Evolutionary conservation across 192 early-diverging fungal species (phyloP).

Genomic region (Cladochytrium replicatum): DNA sequence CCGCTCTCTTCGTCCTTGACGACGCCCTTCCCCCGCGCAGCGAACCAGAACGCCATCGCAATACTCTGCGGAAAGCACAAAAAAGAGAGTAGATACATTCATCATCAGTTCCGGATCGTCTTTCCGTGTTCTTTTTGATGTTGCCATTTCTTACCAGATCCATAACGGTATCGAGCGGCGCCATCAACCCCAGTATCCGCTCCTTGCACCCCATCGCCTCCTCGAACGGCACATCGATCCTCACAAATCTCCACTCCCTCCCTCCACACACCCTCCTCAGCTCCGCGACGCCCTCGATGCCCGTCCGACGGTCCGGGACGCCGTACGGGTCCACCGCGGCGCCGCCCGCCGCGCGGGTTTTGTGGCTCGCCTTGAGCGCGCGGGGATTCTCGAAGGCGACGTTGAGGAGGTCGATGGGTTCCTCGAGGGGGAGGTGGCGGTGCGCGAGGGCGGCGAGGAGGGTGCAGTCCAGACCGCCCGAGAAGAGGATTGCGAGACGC

Average conservation of each 20-base stretch:
- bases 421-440: constrained; percentile 51
- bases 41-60: constrained; percentile 95
- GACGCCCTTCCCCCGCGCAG: constrained; percentile 53
- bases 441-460: constrained; percentile 74
- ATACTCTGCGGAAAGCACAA: constrained; percentile 59
- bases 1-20: background rate
- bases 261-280: constrained; percentile 49
- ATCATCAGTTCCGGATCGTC: background rate
- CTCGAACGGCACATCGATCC: constrained; percentile 73
- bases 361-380: constrained; percentile 28
- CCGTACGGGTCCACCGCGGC: constrained; percentile 31
- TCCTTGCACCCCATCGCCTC: constrained; percentile 44
- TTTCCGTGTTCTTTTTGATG: background rate
- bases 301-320: constrained; percentile 81
- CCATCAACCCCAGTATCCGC: constrained; percentile 63
- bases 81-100: too few relatives aligned
- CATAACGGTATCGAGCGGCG: constrained; percentile 84
- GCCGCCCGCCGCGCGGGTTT: background rate
- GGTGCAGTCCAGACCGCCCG: constrained; percentile 92
- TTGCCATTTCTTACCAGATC: constrained; percentile 61
- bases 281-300: constrained; percentile 41
- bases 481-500: constrained; percentile 75
- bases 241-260: constrained; percentile 83
- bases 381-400: constrained; percentile 94
- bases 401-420: constrained; percentile 87